Evolutionary conservation across 2,329 filamentous ascomycete genomes (phyloP), one percentile per base, ranked within the genome.

Genomic region (Chaetothyriales sp.): DNA sequence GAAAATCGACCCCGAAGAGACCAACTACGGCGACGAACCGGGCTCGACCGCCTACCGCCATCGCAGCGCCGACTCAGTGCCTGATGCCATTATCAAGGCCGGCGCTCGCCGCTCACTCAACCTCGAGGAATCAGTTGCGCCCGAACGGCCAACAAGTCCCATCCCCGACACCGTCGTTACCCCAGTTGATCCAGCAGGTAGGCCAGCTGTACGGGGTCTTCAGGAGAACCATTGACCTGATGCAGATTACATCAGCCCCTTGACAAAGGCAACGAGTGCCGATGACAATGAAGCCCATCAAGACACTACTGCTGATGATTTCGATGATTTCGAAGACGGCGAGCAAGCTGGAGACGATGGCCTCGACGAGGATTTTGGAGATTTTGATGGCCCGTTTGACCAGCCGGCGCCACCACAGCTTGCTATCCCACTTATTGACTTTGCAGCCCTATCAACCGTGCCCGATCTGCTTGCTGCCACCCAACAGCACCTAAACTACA

Each of bases 341-440:
- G 71, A 71, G 53, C 71, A 73, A 52, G 65, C 68, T 53, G 71
- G 68, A 53, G 70, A 66, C 51, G 72, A 73, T 58, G 72, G 15
- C 32, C 10, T 15, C 32, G 32, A 39, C 32, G 32, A 73, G 59
- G 73, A 77, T 61, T 78, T 79, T 66, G 75, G 76, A 55, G 81
- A 85, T 61, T 86, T 86, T 67, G 80, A 80, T 62, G 69, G 73
- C 56, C 80, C 74, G 39, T 86, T 86, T 63, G 76, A 86, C 63
- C 67, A 68, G 52, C 67, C 66, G 43, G 56, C 57, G 43, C 44
- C 57, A 45, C 50, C 55, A 53, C 57, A 59, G 18, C 55, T 55
- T 49, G 48, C 45, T 5, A 43, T 56, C 51, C 53, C 56, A 28
- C 59, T 72, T 42, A 58, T 68, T 50, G 75, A 81, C 55, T 78